These are phyloP conservation scores for Diaporthe australafricana DNA, from an alignment of 2,329 filamentous ascomycete genomes.

Conservation along the genomic window DNA sequence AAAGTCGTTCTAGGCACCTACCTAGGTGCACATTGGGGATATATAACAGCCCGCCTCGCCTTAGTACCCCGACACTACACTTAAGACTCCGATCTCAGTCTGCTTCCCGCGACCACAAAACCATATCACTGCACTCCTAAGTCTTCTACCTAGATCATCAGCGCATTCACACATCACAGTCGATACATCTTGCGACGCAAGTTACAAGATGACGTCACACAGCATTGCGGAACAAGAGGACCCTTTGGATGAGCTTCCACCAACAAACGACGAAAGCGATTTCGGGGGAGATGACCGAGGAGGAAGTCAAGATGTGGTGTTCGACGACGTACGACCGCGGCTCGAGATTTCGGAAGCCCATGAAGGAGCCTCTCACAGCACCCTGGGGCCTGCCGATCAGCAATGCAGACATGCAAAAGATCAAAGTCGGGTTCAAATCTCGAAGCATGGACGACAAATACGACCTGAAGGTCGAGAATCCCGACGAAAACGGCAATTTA, in stretches of 20 bases:
- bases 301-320: neutral
- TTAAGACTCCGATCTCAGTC: no score
- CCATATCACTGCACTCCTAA: no score
- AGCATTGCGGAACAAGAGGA: neutral
- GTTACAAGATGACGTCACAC: conserved; percentile 1
- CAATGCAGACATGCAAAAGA: conserved; percentile 41
- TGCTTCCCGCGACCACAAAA: no score
- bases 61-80: no score
- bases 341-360: conserved; percentile 36
- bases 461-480: conserved; percentile 40
- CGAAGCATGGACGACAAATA: conserved; percentile 41
- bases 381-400: conserved; percentile 40
- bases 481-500: conserved; percentile 38
- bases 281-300: neutral
- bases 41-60: no score
- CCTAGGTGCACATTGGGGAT: no score
- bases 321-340: conserved; percentile 40
- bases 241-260: neutral
- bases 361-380: conserved; percentile 38
- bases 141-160: no score
- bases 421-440: conserved; percentile 41
- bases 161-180: neutral
- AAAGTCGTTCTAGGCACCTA: no score
- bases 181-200: neutral
- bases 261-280: neutral